Evolutionary conservation across 305 asterid genomes (phyloP).

Genomic region (Andrographis paniculata): DNA sequence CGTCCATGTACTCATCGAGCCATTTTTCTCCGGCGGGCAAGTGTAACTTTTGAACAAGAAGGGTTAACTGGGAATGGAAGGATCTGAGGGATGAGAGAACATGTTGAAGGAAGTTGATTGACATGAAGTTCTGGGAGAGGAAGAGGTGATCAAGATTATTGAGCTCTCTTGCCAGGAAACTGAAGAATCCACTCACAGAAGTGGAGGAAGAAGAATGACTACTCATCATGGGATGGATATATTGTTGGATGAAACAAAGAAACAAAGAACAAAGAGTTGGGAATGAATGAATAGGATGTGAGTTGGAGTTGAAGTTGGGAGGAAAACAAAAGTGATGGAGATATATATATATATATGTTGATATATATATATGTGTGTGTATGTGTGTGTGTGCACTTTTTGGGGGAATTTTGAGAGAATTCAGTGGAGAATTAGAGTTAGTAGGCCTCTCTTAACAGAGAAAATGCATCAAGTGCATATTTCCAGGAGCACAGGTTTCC

Average conservation of each 20-base stretch:
- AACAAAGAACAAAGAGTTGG: too few species aligned
- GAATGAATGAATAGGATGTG: neutral
- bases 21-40: conserved; percentile 82
- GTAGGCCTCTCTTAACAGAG: conserved; percentile 4
- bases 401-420: neutral
- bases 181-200: conserved; percentile 59
- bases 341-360: neutral
- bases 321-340: conserved; percentile 13
- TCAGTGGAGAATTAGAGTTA: neutral
- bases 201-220: conserved; percentile 46
- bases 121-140: conserved; percentile 58
- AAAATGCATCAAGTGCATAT: conserved; percentile 14
- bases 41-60: conserved; percentile 47
- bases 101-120: conserved; percentile 51
- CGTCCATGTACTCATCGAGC: conserved; percentile 94
- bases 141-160: conserved; percentile 54
- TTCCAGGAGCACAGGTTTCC: conserved; percentile 29
- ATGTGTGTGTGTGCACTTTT: neutral
- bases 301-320: too few species aligned
- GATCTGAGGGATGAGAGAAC: conserved; percentile 64
- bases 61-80: conserved; percentile 53
- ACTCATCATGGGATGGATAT: conserved; percentile 35
- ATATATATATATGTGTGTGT: neutral
- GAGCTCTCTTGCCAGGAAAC: conserved; percentile 44
- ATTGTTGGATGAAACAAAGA: too few species aligned